These are phyloP conservation scores for Tephrocybe sp. DNA, from an alignment of 768 basidiomycete genomes.

Conservation along the genomic window DNA sequence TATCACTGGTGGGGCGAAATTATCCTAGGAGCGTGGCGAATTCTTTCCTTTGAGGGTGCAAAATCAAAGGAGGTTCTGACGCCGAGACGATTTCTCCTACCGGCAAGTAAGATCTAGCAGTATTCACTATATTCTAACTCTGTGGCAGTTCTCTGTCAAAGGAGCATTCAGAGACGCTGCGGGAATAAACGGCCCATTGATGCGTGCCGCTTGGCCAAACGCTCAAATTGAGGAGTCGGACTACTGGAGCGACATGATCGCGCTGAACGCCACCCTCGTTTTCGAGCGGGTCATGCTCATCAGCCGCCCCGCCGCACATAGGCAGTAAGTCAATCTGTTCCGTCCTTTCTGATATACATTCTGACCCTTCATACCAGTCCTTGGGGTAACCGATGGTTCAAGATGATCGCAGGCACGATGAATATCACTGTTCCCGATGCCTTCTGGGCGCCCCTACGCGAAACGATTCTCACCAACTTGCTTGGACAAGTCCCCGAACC, in stretches of 20 bases:
- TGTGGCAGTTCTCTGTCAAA: constrained; percentile 20
- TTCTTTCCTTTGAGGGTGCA: constrained; percentile 30
- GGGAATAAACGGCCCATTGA: constrained; percentile 60
- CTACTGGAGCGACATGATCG: constrained; percentile 64
- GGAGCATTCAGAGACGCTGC: constrained; percentile 60
- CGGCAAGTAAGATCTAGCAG: constrained; percentile 22
- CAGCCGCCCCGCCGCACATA: constrained; percentile 64
- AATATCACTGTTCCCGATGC: constrained; percentile 22
- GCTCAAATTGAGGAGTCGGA: constrained; percentile 54
- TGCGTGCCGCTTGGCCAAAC: constrained; percentile 64
- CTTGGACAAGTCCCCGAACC: constrained; percentile 29
- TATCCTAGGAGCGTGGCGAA: constrained; percentile 41
- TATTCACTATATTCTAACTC: not conserved
- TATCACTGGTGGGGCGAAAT: constrained; percentile 51
- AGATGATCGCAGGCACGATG: constrained; percentile 36
- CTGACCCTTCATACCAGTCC: constrained; percentile 22
- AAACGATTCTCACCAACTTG: constrained; percentile 25
- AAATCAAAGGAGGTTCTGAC: constrained; percentile 18
- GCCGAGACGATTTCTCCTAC: constrained; percentile 35
- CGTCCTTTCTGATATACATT: constrained; percentile 6
- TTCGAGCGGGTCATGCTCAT: constrained; percentile 63
- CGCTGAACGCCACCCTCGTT: constrained; percentile 45
- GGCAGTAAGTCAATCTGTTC: constrained; percentile 27
- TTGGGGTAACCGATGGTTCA: constrained; percentile 27
- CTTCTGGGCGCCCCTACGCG: constrained; percentile 38